Percentiles rank a stretch among this genome's conserved stretches.
phyloP scores from a whole-genome alignment of 192 early-diverging fungal genomes.

The Dispira simplex region DNA sequence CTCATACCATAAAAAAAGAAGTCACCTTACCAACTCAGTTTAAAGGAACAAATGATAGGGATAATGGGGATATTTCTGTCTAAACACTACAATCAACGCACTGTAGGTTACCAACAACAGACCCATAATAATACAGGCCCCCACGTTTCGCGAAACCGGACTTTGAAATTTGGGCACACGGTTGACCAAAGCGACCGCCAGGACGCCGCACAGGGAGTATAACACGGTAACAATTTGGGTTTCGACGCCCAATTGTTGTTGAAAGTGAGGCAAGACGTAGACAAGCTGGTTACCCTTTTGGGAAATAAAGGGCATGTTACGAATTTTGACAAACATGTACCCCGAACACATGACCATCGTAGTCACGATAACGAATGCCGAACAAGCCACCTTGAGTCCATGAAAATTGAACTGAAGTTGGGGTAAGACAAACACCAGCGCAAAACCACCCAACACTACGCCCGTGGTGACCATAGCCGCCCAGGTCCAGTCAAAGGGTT shows the following conservation, averaged over 20 bases:
- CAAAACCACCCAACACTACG: too few species aligned
- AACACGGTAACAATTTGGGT: conserved; percentile 4
- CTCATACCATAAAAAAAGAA: too few species aligned
- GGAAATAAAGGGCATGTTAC: not conserved
- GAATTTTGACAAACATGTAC: too few species aligned
- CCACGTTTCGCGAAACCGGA: not conserved
- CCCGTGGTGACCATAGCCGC: too few species aligned
- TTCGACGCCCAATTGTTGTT: conserved; percentile 2
- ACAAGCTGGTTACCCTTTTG: not conserved
- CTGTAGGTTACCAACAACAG: not conserved
- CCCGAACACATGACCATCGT: too few species aligned
- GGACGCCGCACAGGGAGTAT: conserved; percentile 1
- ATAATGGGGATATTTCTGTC: not conserved
- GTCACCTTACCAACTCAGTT: too few species aligned
- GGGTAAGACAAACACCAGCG: too few species aligned
- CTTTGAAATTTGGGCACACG: not conserved
- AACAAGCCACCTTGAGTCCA: too few species aligned
- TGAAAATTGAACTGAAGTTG: too few species aligned
- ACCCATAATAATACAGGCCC: not conserved
- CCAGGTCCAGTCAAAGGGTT: too few species aligned
- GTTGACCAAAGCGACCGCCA: not conserved
- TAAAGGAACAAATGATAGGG: not conserved
- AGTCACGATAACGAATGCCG: too few species aligned
- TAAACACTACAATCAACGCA: not conserved
- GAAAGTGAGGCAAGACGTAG: not conserved